Conservation (phyloP, 495 filamentous ascomycete genomes). For the Letharia columbiana region DNA sequence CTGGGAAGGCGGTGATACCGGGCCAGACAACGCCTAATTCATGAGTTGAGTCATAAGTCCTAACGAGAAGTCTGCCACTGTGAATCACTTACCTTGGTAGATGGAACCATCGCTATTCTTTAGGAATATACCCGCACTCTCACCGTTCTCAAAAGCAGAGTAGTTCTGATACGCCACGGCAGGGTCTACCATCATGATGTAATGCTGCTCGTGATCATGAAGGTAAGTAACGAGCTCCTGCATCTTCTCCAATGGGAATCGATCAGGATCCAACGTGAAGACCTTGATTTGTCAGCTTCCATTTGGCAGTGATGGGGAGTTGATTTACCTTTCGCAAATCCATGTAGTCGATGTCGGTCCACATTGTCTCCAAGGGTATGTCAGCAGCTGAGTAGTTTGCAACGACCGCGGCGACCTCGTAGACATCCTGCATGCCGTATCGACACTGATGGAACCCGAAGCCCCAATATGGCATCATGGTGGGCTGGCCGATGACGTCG, state of each 20-base stretch:
- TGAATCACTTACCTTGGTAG: slow-evolving; percentile 45
- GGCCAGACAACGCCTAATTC: slow-evolving; percentile 64
- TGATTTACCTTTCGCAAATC: slow-evolving; percentile 44
- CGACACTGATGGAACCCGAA: slow-evolving; percentile 80
- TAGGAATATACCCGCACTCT: slow-evolving; percentile 55
- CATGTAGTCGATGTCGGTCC: slow-evolving; percentile 87
- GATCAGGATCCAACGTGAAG: slow-evolving; percentile 66
- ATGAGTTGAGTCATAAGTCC: slow-evolving; percentile 25
- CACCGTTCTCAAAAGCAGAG: slow-evolving; percentile 53
- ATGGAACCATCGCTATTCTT: slow-evolving; percentile 54
- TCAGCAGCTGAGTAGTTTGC: slow-evolving; percentile 66
- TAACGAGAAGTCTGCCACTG: slow-evolving; percentile 11
- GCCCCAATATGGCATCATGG: slow-evolving; percentile 80
- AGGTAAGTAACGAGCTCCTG: slow-evolving; percentile 63
- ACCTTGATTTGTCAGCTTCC: not conserved
- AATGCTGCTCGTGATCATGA: slow-evolving; percentile 66
- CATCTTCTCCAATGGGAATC: slow-evolving; percentile 60
- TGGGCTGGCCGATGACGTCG: slow-evolving; percentile 56
- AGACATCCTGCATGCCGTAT: slow-evolving; percentile 72
- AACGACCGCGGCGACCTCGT: slow-evolving; percentile 69
- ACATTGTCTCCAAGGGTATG: slow-evolving; percentile 83
- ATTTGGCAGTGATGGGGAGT: not conserved
- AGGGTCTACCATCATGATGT: slow-evolving; percentile 84
- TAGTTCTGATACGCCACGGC: slow-evolving; percentile 67
- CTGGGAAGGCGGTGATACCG: slow-evolving; percentile 69